Conservation (phyloP, 306 rosid species). For the Trifolium subterraneum region DNA sequence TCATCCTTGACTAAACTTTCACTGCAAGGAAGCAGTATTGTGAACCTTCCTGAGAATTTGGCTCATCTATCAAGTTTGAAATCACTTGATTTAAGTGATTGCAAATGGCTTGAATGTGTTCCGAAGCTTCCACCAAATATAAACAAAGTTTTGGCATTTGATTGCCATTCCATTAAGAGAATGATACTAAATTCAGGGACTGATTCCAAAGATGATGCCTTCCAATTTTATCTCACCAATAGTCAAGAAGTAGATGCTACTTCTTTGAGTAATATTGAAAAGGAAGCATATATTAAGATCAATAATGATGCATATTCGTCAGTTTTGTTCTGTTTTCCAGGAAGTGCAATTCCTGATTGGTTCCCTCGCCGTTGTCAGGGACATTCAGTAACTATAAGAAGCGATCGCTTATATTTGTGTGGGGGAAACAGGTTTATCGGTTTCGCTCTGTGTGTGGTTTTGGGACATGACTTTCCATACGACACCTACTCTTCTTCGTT, state of each 20-base stretch:
- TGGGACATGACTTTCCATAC: not conserved
- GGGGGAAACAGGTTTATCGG: slow-evolving; percentile 18
- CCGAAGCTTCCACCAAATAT: slow-evolving; percentile 37
- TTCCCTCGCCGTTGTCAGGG: slow-evolving; percentile 8
- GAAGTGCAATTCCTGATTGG: slow-evolving; percentile 39
- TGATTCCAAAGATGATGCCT: not conserved
- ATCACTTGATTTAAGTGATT: slow-evolving; percentile 19
- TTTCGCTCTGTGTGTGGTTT: slow-evolving; percentile 20
- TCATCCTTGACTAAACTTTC: slow-evolving; percentile 33
- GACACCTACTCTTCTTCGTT: too few species aligned
- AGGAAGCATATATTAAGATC: slow-evolving; percentile 18
- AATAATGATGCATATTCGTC: not conserved
- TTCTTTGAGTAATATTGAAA: not conserved
- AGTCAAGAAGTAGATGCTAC: too few species aligned
- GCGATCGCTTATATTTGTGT: not conserved
- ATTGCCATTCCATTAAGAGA: slow-evolving; percentile 34
- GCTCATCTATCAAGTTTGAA: slow-evolving; percentile 30
- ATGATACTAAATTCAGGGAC: slow-evolving; percentile 15
- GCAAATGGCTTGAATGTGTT: slow-evolving; percentile 32
- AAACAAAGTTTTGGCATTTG: slow-evolving; percentile 28
- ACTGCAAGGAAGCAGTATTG: not conserved
- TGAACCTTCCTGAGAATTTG: slow-evolving; percentile 36
- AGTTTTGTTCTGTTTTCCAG: slow-evolving; percentile 34
- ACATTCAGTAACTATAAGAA: slow-evolving; percentile 21
- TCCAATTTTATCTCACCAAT: slow-evolving; percentile 35